These are phyloP conservation scores for Pyrrhoderma noxium DNA, from an alignment of 1,284 basidiomycete species.

Conservation along the genomic window DNA sequence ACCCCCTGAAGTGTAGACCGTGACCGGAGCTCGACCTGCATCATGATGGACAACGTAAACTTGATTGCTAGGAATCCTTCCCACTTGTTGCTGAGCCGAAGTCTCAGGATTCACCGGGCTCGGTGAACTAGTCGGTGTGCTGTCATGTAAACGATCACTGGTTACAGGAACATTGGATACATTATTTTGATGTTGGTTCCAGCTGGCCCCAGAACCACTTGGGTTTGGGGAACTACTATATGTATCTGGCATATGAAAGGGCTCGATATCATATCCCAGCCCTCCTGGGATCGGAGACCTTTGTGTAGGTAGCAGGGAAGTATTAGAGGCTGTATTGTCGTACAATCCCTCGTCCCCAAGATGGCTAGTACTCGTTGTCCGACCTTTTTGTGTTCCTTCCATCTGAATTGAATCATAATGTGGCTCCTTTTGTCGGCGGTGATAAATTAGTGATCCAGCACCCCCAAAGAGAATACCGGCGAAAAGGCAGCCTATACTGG, in stretches of 20 bases:
- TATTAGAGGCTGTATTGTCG: not conserved
- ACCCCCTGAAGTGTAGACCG: conserved; percentile 47
- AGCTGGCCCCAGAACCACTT: not conserved
- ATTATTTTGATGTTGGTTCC: not conserved
- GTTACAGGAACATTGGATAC: not conserved
- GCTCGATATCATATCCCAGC: conserved; percentile 37
- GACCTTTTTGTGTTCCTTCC: not conserved
- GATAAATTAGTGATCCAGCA: conserved; percentile 19
- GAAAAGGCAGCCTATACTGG: conserved; percentile 37
- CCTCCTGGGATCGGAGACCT: conserved; percentile 11
- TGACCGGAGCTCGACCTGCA: conserved; percentile 46
- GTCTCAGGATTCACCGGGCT: not conserved
- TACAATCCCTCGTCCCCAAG: not conserved
- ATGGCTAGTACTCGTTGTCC: not conserved
- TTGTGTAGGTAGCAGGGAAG: not conserved
- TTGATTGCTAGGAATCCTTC: conserved; percentile 23
- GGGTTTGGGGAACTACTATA: not conserved
- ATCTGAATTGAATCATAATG: conserved; percentile 10
- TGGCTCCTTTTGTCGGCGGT: conserved; percentile 4
- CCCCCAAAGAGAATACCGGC: conserved; percentile 36
- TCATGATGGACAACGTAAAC: conserved; percentile 57
- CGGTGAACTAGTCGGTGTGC: not conserved
- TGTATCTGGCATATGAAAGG: conserved; percentile 34
- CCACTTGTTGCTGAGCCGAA: conserved; percentile 1
- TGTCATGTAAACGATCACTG: not conserved